These are phyloP conservation scores for Neurospora crassa DNA, from an alignment of 2,329 filamentous ascomycete genomes.

Conservation along the genomic window DNA sequence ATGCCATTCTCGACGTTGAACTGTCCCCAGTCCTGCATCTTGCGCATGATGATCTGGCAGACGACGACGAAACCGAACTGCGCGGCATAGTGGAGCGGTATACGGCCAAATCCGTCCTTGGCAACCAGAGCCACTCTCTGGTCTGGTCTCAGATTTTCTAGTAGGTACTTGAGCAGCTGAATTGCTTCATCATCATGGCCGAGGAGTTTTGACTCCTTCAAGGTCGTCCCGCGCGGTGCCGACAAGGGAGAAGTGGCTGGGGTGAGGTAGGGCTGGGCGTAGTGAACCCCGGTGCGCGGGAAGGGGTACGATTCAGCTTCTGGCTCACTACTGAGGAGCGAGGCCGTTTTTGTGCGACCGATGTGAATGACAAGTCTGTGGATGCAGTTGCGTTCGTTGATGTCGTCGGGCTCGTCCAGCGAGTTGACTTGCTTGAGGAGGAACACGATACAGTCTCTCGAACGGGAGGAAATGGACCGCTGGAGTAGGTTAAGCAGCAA, in stretches of 20 bases:
- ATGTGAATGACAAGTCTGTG: slow-evolving; percentile 90
- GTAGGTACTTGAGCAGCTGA: slow-evolving; percentile 49
- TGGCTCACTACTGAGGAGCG: slow-evolving; percentile 33
- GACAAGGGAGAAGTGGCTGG: slow-evolving; percentile 62
- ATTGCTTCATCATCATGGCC: slow-evolving; percentile 66
- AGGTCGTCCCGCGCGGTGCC: slow-evolving; percentile 50
- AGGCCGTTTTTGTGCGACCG: slow-evolving; percentile 56
- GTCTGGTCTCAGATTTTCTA: slow-evolving; percentile 57
- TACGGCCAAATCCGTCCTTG: slow-evolving; percentile 69
- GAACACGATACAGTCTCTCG: slow-evolving; percentile 59
- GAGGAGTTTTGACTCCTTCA: slow-evolving; percentile 58
- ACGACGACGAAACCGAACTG: slow-evolving; percentile 92
- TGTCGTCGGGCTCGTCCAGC: slow-evolving; percentile 80
- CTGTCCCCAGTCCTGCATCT: slow-evolving; percentile 81
- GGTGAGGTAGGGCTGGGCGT: slow-evolving; percentile 66
- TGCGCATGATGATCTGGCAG: slow-evolving; percentile 75
- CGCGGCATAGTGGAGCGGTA: slow-evolving; percentile 86
- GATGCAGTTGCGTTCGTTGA: slow-evolving; percentile 88
- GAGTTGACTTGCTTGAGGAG: slow-evolving; percentile 60
- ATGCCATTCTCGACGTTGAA: slow-evolving; percentile 81
- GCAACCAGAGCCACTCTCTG: slow-evolving; percentile 61
- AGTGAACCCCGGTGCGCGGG: slow-evolving; percentile 35
- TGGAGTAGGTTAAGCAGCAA: slow-evolving; percentile 75
- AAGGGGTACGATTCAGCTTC: slow-evolving; percentile 42
- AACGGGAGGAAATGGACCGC: slow-evolving; percentile 61